Evolutionary conservation across 768 basidiomycete species (phyloP), one percentile per base, ranked within the genome.

Genomic region (Termitomyces sp.): DNA sequence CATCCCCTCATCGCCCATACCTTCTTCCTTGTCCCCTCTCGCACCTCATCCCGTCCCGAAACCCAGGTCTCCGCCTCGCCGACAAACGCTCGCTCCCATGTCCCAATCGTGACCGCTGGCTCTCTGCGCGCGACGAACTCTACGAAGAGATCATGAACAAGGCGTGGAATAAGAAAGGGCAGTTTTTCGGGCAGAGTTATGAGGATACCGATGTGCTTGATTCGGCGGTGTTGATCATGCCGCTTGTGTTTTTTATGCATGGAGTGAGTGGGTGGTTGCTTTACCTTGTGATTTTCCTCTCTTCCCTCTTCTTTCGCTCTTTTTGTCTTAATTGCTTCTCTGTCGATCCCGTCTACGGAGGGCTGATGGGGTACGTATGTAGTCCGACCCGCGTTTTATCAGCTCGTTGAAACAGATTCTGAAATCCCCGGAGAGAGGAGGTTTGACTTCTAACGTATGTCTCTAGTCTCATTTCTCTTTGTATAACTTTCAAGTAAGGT

Each of bases 41-140:
- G 5, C 11, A 43, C n/a, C n/a, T 3, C n/a, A 2, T n/a, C 25
- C 5, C 21, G 8, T n/a, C 9, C n/a, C 27, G n/a, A 17, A 14
- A 4, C 30, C 14, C 54, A 86, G 85, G 89, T 5, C 77, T 98
- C 5, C 89, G 96, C 10, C 79, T 99, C 23, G 92, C 94, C 3
- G 95, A 98, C 35, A 99, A 99, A 71, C 85, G 96, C 17, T 94
- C 91, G 0, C 77, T 99, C 3, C 96, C 96, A 6, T 91, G 89
- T 66, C 89, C 88, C 0, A 79, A 79, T 14, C 82, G 88, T 17
- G 67, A 67, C 42, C 77, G 82, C 53, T 97, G 95, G 95, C 68
- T 86, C 17, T 74, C 71, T 1, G 82, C 86, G 3, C 83, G 95
- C 19, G 95, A 98, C 64, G 70, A 76, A 5, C 71, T 98, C 6